These are phyloP conservation scores for Seiridium unicorne DNA, from an alignment of 2,329 filamentous ascomycete species.

Conservation along the genomic window DNA sequence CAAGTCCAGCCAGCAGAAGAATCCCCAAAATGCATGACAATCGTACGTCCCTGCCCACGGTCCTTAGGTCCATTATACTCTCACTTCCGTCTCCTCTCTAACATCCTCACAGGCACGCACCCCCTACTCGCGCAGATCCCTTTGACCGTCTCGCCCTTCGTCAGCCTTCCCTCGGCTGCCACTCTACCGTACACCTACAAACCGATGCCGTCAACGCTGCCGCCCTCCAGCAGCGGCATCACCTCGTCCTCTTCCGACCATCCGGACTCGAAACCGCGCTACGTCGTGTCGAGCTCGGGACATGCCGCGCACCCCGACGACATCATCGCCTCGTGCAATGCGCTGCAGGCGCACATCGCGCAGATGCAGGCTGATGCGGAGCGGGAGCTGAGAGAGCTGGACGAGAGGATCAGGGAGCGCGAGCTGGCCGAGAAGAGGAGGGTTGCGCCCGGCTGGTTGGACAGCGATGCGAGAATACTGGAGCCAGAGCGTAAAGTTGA, in stretches of 20 bases:
- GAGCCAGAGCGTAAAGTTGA: slow-evolving; percentile 58
- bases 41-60: slow-evolving; percentile 19
- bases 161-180: slow-evolving; percentile 83
- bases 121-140: slow-evolving; percentile 89
- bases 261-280: slow-evolving; percentile 53
- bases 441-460: slow-evolving; percentile 78
- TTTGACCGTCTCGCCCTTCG: slow-evolving; percentile 89
- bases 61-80: background rate
- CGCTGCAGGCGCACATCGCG: slow-evolving; percentile 73
- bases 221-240: slow-evolving; percentile 64
- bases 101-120: slow-evolving; percentile 64
- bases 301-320: slow-evolving; percentile 84
- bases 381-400: slow-evolving; percentile 65
- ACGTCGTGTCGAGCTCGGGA: slow-evolving; percentile 75
- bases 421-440: slow-evolving; percentile 78
- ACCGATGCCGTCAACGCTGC: slow-evolving; percentile 80
- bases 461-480: slow-evolving; percentile 68
- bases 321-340: slow-evolving; percentile 78
- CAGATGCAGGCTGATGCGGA: slow-evolving; percentile 68
- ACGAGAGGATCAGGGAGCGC: slow-evolving; percentile 61
- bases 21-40: slow-evolving; percentile 37
- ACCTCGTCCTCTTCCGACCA: slow-evolving; percentile 29
- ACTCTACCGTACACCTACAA: slow-evolving; percentile 97
- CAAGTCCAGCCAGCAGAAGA: background rate
- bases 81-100: slow-evolving; percentile 13